Evolutionary conservation across 108 stramenopile genomes (phyloP), one percentile per base, ranked within the genome.

Genomic region (Cyclotella baltica): DNA sequence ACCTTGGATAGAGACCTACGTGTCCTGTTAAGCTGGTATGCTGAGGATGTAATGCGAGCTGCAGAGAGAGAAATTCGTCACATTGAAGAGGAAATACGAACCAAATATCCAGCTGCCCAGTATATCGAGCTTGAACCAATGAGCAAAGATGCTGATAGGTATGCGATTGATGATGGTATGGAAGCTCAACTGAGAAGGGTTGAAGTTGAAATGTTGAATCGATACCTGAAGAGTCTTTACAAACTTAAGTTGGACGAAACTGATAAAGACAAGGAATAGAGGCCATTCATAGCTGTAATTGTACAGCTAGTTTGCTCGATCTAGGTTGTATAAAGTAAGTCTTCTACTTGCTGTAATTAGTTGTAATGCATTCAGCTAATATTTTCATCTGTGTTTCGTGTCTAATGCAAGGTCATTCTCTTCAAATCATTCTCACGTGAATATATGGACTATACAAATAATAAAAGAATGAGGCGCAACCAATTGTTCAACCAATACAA

Each of bases 101-200:
- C 80, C 50, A 79, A 86, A 72, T 93, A 99, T 83, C 98, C 98
- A 0, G 93, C 91, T 9, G 98, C 98, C 0, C 92, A 96, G 25
- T 99, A 88, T 80, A 99, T 99, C 66, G 98, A 99, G 77, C 85
- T 99, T 30, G 98, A 99, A 84, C 98, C 98, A 0, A 98, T 97
- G 89, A 92, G 92, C 70, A 89, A 88, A 62, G 87, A 89, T 85
- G 84, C 83, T 18, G 85, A 90, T 83, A 70, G 88, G 22, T 92
- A 90, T 76, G 95, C 95, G 11, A 90, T 96, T 62, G 93, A 96
- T 75, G 94, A 93, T 69, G 88, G 87, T 33, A 78, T 93, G 75
- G 88, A 92, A 71, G 84, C 87, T 1, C 88, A 91, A 64, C 62
- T 95, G 71, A 65, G 83, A 52, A 68, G 77, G 25, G 86, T 90